Conservation (phyloP, 2,329 filamentous ascomycete species). For the Colletotrichum costaricense region DNA sequence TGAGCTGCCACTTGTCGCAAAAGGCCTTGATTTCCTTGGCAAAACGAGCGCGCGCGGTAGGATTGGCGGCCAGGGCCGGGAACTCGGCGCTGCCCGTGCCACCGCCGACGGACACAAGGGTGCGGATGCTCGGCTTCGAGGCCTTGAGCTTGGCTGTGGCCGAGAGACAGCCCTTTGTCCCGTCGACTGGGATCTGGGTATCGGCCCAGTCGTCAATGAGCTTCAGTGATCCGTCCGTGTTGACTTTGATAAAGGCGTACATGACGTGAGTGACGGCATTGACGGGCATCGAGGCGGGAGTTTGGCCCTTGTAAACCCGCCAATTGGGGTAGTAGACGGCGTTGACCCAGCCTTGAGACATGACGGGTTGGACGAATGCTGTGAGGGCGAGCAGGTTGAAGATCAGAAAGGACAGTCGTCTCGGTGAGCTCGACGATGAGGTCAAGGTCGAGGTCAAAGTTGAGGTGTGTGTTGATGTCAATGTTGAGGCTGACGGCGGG, state of each 20-base stretch:
- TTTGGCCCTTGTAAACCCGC: conserved; percentile 69
- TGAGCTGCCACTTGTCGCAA: conserved; percentile 67
- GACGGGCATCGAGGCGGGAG: conserved; percentile 68
- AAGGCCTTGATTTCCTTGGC: conserved; percentile 64
- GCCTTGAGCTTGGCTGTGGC: conserved; percentile 69
- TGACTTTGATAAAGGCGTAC: conserved; percentile 67
- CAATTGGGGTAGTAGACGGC: conserved; percentile 74
- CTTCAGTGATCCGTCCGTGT: conserved; percentile 38
- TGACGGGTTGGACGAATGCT: conserved; percentile 11
- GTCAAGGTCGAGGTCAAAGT: neutral
- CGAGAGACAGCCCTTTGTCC: conserved; percentile 67
- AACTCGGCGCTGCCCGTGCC: conserved; percentile 72
- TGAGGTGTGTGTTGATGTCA: neutral
- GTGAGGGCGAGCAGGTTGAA: neutral
- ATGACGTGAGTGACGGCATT: conserved; percentile 71
- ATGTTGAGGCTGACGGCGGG: neutral
- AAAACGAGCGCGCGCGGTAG: conserved; percentile 61
- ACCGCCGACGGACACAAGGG: conserved; percentile 74
- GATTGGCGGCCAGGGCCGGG: conserved; percentile 63
- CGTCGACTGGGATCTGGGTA: conserved; percentile 68
- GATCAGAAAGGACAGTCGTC: neutral
- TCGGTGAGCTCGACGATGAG: neutral
- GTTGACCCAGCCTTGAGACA: conserved; percentile 42
- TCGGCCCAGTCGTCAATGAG: conserved; percentile 73
- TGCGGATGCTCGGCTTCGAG: conserved; percentile 65